Base-by-base conservation (phyloP, 495 filamentous ascomycete genomes). In the Amphirosellinia nigrospora region DNA sequence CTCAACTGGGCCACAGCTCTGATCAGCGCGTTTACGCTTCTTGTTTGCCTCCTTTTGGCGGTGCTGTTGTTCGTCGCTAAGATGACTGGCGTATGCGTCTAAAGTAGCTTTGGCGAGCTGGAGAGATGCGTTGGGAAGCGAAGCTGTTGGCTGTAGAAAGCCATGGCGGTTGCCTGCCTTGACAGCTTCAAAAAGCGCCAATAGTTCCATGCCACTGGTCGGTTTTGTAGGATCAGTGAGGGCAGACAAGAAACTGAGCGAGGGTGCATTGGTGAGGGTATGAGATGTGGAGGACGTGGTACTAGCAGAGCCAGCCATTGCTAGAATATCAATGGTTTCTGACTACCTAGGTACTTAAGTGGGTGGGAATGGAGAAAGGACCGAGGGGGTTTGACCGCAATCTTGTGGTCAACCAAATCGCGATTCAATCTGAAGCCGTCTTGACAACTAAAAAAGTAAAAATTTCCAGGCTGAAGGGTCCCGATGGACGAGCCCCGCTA, bases 61-160 rank as follows among this genome's bases (percentile, higher is more conserved):
- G 66, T 83, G 72, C 55, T 85, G 81, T 79, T 95, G 89, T 71
- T 88, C 84, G 39, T 91, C 85, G 67, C 88, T 89, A 67, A 96
- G 81, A 63, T 87, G 89, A 3, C 82, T 77, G 19, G 94, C 94
- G 38, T 97, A 84, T 53, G 89, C 86, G 76, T 97, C 94, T 16
- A 97, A 80, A 41, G 87, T 91, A 41, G 85, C 82, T 80, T 97
- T 97, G 13, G 91, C 90, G 52, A 93, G 85, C 32, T 86, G 84
- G 19, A 93, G 80, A 16, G 92, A 88, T 2, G 89, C 86, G 32
- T 84, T 79, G 30, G 91, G 87, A n/a, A 96, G 80, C 19, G 86
- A 75, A 30, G 83, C 71, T 8, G 89, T 78, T 4, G 94, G 93
- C 60, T 89, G 89, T 39, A 97, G 83, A 74, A 97, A 96, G 53